Conservation (phyloP, 768 basidiomycete species). For the Auriculariales sp. region DNA sequence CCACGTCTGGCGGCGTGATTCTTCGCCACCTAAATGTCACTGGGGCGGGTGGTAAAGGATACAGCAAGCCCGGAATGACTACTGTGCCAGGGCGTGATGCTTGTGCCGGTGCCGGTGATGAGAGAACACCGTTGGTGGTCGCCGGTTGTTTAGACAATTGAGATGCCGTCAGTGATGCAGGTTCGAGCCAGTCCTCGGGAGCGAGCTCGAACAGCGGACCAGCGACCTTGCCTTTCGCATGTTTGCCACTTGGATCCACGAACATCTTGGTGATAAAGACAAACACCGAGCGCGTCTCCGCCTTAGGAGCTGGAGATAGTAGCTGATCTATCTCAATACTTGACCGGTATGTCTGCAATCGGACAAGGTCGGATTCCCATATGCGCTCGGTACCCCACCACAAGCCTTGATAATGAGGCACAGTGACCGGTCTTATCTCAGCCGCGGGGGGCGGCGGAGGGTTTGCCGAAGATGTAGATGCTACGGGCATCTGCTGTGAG, state of each 20-base stretch:
- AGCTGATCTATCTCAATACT: background rate
- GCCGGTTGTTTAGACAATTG: background rate
- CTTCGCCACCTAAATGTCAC: conserved; percentile 54
- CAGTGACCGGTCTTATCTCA: conserved; percentile 18
- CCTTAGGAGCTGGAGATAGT: conserved; percentile 38
- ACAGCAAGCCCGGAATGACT: conserved; percentile 4
- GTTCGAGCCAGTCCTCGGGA: conserved; percentile 54
- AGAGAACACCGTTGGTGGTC: conserved; percentile 2
- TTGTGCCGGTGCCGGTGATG: background rate
- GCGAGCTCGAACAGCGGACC: conserved; percentile 70
- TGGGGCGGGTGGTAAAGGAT: conserved; percentile 48
- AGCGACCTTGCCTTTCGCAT: conserved; percentile 47
- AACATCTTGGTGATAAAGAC: conserved; percentile 55
- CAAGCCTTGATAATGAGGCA: conserved; percentile 52
- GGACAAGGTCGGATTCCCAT: conserved; percentile 74
- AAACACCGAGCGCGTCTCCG: conserved; percentile 50
- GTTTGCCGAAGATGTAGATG: background rate
- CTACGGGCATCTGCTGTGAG: conserved; percentile 24
- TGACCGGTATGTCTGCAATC: conserved; percentile 38
- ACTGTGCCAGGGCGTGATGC: conserved; percentile 3
- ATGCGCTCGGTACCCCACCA: conserved; percentile 89
- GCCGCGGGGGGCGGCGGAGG: background rate
- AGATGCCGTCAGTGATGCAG: background rate
- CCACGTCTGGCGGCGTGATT: conserved; percentile 44
- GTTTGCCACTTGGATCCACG: conserved; percentile 28